A percentile compares a stretch with the other conserved stretches of the same genome.
phyloP scores from a whole-genome alignment of 1,284 basidiomycete species.

The Malassezia sympodialis region DNA sequence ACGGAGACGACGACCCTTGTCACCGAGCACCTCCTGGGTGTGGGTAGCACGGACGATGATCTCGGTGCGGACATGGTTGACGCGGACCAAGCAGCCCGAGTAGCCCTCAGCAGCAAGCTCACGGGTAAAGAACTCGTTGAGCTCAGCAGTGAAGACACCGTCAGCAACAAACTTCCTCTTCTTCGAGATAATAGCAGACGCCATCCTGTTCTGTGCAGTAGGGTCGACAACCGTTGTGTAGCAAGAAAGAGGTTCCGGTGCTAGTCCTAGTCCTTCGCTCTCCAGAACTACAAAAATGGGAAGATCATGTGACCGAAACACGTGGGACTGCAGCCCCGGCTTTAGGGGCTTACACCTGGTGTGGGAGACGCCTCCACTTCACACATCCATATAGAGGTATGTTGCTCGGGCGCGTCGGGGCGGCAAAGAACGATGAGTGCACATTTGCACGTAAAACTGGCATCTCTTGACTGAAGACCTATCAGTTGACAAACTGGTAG shows the following conservation, averaged over 20 bases:
- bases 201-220: conserved; percentile 24
- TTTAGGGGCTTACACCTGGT: not conserved
- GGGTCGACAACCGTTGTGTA: conserved; percentile 4
- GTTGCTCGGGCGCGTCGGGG: not conserved
- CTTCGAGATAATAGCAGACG: conserved; percentile 44
- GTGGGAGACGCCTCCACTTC: not conserved
- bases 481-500: not conserved
- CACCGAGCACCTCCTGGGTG: conserved; percentile 98
- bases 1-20: conserved; percentile 98
- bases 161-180: conserved; percentile 73
- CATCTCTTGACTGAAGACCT: conserved; percentile 19
- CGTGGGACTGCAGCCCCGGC: not conserved
- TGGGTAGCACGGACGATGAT: conserved; percentile 99
- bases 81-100: conserved; percentile 99
- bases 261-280: conserved; percentile 1
- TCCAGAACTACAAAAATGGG: conserved; percentile 12
- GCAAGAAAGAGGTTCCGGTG: conserved; percentile 7
- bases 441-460: conserved; percentile 17
- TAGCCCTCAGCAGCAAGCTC: conserved; percentile 99
- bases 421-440: conserved; percentile 8
- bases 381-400: not conserved
- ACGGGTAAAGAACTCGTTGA: conserved; percentile 94
- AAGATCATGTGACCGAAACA: conserved; percentile 1
- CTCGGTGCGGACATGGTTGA: conserved; percentile 98
- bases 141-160: conserved; percentile 95